A percentile compares a stretch with the other conserved stretches of the same genome.
phyloP scores from a whole-genome alignment of 305 asterid species.

The Striga hermonthica region DNA sequence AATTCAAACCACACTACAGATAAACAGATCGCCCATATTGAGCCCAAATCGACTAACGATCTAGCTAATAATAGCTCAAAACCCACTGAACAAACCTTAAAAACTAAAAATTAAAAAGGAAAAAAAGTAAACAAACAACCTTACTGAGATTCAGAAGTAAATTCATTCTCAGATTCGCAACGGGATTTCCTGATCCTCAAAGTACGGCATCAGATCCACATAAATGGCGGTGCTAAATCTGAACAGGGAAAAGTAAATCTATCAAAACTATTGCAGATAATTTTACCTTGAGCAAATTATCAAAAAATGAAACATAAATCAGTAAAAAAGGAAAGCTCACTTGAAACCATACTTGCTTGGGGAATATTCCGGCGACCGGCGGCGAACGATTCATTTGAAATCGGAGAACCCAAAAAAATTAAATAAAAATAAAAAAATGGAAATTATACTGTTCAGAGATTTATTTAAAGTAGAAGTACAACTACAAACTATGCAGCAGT shows the following conservation, averaged over 20 bases:
- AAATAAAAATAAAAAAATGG: conserved; percentile 4
- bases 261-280: conserved; percentile 29
- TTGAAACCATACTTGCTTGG: conserved; percentile 24
- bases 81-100: conserved; percentile 23
- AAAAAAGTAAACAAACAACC: neutral
- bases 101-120: neutral
- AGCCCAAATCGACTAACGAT: conserved; percentile 28
- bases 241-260: conserved; percentile 11
- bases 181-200: conserved; percentile 33
- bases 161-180: neutral
- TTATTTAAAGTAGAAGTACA: conserved; percentile 49
- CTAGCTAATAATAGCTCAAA: conserved; percentile 27
- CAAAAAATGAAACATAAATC: conserved; percentile 1
- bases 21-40: conserved; percentile 25
- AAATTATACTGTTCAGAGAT: conserved; percentile 42
- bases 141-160: conserved; percentile 37
- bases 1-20: conserved; percentile 29
- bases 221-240: conserved; percentile 31
- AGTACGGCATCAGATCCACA: conserved; percentile 49
- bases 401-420: conserved; percentile 34
- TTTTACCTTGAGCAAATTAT: conserved; percentile 12
- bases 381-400: conserved; percentile 45
- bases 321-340: conserved; percentile 30
- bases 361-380: conserved; percentile 40
- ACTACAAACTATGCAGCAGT: conserved; percentile 30